These are phyloP conservation scores for Strobilomyces confusus DNA, from an alignment of 768 basidiomycete species.

Conservation along the genomic window DNA sequence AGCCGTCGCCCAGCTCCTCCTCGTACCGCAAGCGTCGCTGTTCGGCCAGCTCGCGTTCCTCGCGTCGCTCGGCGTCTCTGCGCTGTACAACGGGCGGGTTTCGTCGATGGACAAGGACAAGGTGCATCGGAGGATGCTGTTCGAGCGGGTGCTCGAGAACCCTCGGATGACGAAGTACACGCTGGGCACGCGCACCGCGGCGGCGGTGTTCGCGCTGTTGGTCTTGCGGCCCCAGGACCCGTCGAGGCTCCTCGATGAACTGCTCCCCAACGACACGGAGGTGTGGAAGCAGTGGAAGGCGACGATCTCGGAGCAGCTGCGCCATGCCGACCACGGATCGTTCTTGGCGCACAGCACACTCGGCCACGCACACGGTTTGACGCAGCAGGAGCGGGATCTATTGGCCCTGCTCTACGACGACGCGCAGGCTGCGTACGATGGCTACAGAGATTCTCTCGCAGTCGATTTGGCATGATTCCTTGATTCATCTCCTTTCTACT, in stretches of 20 bases:
- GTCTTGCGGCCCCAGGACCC: background rate
- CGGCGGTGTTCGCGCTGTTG: background rate
- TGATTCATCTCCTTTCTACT: background rate
- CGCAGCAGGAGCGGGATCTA: background rate
- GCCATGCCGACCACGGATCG: background rate
- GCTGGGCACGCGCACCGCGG: background rate
- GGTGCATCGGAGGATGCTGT: background rate
- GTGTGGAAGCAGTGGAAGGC: background rate
- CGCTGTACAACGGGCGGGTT: background rate
- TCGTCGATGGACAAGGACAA: background rate
- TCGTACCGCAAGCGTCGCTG: background rate
- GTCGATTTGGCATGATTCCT: background rate
- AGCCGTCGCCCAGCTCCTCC: background rate
- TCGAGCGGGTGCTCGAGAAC: background rate
- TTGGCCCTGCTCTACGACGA: background rate
- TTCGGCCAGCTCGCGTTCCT: background rate
- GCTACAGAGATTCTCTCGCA: background rate
- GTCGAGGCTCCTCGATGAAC: background rate
- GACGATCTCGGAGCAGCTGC: background rate
- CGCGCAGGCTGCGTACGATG: background rate
- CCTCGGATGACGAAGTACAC: background rate
- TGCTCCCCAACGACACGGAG: background rate
- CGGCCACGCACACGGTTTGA: background rate
- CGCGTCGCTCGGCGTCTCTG: background rate
- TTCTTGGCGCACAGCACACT: background rate